These are phyloP conservation scores for Kwoniella shivajii DNA, from an alignment of 1,284 basidiomycete species.

Conservation along the genomic window DNA sequence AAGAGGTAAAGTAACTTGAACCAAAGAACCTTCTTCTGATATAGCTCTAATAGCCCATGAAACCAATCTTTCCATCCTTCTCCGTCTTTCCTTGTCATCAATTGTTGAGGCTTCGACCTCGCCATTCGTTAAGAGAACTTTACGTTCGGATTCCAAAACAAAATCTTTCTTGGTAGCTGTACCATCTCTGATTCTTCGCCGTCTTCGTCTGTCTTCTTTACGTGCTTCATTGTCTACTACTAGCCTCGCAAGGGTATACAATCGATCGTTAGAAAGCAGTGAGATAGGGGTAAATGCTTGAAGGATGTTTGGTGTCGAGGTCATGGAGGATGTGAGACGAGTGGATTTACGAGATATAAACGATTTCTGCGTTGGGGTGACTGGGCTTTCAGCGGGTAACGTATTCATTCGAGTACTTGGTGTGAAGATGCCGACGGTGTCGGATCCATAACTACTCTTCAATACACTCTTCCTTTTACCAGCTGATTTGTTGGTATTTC, in stretches of 20 bases:
- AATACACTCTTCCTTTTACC: neutral
- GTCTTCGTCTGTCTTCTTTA: slow-evolving; percentile 33
- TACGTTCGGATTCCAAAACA: slow-evolving; percentile 1
- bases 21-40: slow-evolving; percentile 33
- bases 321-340: too few relatives aligned
- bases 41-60: slow-evolving; percentile 33
- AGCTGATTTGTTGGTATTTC: neutral
- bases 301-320: neutral
- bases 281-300: slow-evolving; percentile 24
- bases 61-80: slow-evolving; percentile 28
- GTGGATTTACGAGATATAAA: neutral
- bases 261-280: slow-evolving; percentile 22
- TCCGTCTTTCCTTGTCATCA: slow-evolving; percentile 14
- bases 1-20: slow-evolving; percentile 24
- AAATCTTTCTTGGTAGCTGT: slow-evolving; percentile 23
- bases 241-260: slow-evolving; percentile 29
- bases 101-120: slow-evolving; percentile 3
- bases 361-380: slow-evolving; percentile 6
- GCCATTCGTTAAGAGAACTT: neutral
- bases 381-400: neutral
- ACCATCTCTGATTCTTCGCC: slow-evolving; percentile 30
- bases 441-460: neutral
- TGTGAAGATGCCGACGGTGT: slow-evolving; percentile 10
- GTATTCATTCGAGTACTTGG: slow-evolving; percentile 11
- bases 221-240: slow-evolving; percentile 32